Evolutionary conservation across 345 rosid genomes (phyloP), one percentile per base, ranked within the genome.

Genomic region (Eucalyptus lansdowneana): DNA sequence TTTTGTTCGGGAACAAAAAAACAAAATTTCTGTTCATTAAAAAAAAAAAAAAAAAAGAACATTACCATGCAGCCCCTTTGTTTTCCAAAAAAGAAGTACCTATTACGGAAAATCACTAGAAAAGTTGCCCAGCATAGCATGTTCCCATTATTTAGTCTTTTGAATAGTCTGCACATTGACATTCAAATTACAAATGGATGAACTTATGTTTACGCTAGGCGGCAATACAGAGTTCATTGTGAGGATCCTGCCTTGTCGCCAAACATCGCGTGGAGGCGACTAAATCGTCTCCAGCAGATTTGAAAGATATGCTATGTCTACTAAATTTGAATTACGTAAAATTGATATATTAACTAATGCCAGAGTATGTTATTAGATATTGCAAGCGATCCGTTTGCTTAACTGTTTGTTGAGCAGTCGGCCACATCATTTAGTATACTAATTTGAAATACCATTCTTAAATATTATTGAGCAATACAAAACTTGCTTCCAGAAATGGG

Each of bases 221-320:
- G 3, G 62, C 62, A 56, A 56, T 9, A 10, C 3, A 56, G 3
- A 56, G 6, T 56, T 56, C 62, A 5, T 22, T 24, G 62, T 56
- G 5, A 56, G 62, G 62, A 56, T 56, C 29, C 3, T 5, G 0
- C 62, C 29, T 11, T 3, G 0, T 6, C 1, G 2, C 9, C 1
- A 2, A 3, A 11, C 83, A 76, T 76, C 14, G 2, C 5, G 1
- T 17, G 81, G 19, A 19, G 14, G 83, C 45, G 15, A 37, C 83
- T 76, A 19, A 37, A 10, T 2, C 2, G 6, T 72, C 81, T 72
- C 25, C 44, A 9, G 19, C 27, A 37, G 2, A 34, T 19, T 72
- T 34, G 22, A 34, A 45, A 72, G 25, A 72, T 19, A 19, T 17
- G 8, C 1, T 69, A 3, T 34, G 14, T 34, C 7, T 69, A 17